phyloP scores from a whole-genome alignment of 345 rosid genomes.

The Populus euphratica region DNA sequence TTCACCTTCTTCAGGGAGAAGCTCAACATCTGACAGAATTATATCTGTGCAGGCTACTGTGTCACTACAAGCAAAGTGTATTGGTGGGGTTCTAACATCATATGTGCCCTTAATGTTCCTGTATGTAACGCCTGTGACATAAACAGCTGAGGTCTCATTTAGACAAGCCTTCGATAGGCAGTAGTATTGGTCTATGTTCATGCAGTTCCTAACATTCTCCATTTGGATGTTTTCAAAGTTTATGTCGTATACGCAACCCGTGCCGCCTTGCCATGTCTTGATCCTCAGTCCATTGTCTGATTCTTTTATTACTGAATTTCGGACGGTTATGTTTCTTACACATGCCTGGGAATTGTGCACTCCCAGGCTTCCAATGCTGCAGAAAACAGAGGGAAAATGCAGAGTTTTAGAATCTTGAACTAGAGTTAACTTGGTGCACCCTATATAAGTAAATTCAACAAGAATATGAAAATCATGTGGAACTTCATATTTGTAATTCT shows the following conservation, averaged over 20 bases:
- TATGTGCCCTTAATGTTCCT: conserved; percentile 88
- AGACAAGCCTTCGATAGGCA: conserved; percentile 59
- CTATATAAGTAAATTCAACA: neutral
- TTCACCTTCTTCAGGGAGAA: conserved; percentile 78
- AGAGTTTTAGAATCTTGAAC: neutral
- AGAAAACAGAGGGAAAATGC: neutral
- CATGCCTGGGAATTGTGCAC: conserved; percentile 93
- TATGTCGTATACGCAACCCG: conserved; percentile 66
- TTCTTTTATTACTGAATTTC: conserved; percentile 58
- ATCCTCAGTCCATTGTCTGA: conserved; percentile 89
- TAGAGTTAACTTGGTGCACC: neutral
- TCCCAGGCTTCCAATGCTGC: conserved; percentile 94
- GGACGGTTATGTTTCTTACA: conserved; percentile 79
- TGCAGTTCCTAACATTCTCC: conserved; percentile 90
- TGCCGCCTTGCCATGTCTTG: conserved; percentile 98
- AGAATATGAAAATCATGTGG: neutral
- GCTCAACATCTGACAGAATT: conserved; percentile 86
- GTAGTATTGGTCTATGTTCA: conserved; percentile 86
- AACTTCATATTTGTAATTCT: neutral
- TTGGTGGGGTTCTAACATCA: conserved; percentile 71
- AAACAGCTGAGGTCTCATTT: conserved; percentile 84
- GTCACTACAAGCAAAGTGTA: conserved; percentile 94
- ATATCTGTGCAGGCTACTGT: conserved; percentile 88
- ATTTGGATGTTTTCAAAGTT: conserved; percentile 78
- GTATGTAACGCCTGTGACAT: conserved; percentile 55